Conservation (phyloP, 192 early-diverging fungal species). For the Pecoramyces ruminantium region DNA sequence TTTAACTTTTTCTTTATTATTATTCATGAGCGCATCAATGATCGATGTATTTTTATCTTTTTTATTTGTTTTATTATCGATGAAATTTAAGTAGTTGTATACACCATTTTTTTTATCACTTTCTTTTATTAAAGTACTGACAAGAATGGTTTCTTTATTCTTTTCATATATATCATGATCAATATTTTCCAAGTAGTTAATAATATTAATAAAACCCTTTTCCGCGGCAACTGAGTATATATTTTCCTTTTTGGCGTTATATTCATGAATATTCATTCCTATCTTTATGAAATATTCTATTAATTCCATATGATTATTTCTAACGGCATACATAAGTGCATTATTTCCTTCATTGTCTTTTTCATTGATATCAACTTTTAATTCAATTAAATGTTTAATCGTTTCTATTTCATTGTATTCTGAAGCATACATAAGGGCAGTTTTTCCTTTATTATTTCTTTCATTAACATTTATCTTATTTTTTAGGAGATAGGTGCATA, state of each 20-base stretch:
- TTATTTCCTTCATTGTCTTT: neutral
- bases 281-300: neutral
- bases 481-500: neutral
- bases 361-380: neutral
- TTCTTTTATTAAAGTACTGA: neutral
- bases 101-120: neutral
- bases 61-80: neutral
- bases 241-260: neutral
- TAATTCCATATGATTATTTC: neutral
- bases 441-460: neutral
- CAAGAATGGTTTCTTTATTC: neutral
- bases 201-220: neutral
- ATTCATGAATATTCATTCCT: neutral
- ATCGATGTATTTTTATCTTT: neutral
- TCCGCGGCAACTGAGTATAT: neutral
- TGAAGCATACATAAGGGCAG: neutral
- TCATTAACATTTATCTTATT: neutral
- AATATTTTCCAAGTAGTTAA: neutral
- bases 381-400: neutral
- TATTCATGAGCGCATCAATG: neutral
- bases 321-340: neutral
- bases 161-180: neutral
- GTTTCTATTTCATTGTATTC: neutral
- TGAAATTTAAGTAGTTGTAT: neutral
- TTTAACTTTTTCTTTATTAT: neutral